These are phyloP conservation scores for Aspergillus tubingensis DNA, from an alignment of 2,329 filamentous ascomycete genomes.

Conservation along the genomic window DNA sequence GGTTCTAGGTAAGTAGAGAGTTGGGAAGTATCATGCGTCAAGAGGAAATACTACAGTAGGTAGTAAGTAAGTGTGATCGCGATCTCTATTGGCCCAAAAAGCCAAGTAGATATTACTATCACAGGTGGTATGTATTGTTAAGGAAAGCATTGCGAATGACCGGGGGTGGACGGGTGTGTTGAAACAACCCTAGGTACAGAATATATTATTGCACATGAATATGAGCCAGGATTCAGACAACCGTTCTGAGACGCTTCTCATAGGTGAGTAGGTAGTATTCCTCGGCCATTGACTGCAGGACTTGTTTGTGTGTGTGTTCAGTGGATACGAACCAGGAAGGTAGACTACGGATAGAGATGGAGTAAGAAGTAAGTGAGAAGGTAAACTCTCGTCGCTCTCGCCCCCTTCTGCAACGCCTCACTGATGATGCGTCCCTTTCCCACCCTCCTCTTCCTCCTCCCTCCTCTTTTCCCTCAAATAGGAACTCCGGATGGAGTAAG, in stretches of 20 bases:
- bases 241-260: too few relatives aligned
- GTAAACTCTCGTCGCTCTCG: not conserved
- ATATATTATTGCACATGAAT: not conserved
- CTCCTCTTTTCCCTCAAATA: too few relatives aligned
- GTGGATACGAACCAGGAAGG: not conserved
- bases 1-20: too few relatives aligned
- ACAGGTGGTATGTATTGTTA: not conserved
- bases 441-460: too few relatives aligned
- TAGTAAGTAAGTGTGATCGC: not conserved
- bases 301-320: not conserved
- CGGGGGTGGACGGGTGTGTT: not conserved
- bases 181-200: not conserved
- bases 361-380: not conserved
- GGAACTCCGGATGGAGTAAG: not conserved
- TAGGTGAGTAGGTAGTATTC: too few relatives aligned
- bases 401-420: constrained; percentile 2
- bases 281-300: too few relatives aligned
- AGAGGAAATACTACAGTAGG: not conserved
- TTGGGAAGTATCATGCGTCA: not conserved
- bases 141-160: not conserved
- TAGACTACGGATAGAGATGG: not conserved
- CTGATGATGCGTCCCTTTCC: constrained; percentile 6
- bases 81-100: constrained; percentile 1
- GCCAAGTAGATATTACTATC: not conserved
- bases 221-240: too few relatives aligned